phyloP scores from a whole-genome alignment of 257 asterid genomes.

The Solanum chiquidenum region DNA sequence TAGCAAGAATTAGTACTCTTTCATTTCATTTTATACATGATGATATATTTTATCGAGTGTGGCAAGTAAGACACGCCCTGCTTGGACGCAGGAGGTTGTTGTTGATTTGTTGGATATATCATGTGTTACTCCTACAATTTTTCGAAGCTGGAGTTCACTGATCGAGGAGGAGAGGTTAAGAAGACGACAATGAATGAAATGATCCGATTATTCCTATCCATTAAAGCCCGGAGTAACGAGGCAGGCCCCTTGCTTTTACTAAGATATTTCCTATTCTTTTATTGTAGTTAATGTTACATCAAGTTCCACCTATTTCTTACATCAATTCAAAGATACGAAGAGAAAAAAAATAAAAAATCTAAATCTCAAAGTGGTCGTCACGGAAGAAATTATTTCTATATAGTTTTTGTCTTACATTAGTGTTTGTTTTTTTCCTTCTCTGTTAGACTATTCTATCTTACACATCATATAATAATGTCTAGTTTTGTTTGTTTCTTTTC shows the following conservation, averaged over 20 bases:
- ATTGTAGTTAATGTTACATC: too few relatives aligned
- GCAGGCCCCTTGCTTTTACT: too few relatives aligned
- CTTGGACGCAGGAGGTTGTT: rapidly evolving
- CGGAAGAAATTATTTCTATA: background rate
- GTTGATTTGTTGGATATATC: too few relatives aligned
- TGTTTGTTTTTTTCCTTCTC: background rate
- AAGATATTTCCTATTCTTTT: too few relatives aligned
- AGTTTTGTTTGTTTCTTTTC: background rate
- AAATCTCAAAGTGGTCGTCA: background rate
- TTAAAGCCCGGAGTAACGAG: too few relatives aligned
- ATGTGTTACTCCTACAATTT: too few relatives aligned
- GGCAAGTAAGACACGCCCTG: too few relatives aligned
- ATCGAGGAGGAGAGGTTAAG: too few relatives aligned
- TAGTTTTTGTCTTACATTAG: background rate
- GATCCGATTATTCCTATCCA: too few relatives aligned
- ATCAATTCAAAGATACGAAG: background rate
- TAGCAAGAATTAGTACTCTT: background rate
- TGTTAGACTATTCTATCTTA: background rate
- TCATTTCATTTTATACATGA: too few relatives aligned
- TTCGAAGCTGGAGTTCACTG: too few relatives aligned
- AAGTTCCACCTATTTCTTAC: background rate
- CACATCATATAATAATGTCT: background rate
- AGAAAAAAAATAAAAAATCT: background rate
- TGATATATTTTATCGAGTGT: too few relatives aligned
- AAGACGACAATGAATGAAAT: rapidly evolving